Conservation (phyloP, 2,329 filamentous ascomycete species). For the Colletotrichum karsti region DNA sequence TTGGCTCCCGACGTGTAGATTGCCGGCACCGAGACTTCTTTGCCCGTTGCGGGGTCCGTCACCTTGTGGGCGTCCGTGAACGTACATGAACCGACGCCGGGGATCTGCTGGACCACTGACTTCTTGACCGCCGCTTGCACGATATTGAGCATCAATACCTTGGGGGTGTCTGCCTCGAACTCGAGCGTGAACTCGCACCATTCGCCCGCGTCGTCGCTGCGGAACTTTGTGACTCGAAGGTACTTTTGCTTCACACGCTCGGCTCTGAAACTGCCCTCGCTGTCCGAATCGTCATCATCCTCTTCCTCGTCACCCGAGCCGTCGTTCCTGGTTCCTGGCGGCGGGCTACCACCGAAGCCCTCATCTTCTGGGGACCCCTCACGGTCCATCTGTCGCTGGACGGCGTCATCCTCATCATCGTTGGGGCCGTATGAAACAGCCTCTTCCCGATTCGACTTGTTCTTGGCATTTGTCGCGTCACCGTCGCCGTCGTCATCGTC, state of each 20-base stretch:
- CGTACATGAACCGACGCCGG: conserved; percentile 77
- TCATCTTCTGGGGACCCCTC: conserved; percentile 63
- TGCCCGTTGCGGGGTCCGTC: conserved; percentile 54
- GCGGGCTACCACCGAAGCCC: conserved; percentile 59
- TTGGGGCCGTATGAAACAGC: conserved; percentile 91
- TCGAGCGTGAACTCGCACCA: conserved; percentile 86
- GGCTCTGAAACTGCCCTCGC: conserved; percentile 57
- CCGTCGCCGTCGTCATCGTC: conserved; percentile 81
- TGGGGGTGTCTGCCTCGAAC: conserved; percentile 82
- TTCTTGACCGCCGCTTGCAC: conserved; percentile 83
- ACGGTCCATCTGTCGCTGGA: conserved; percentile 70
- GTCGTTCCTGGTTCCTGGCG: conserved; percentile 36
- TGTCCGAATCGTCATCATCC: conserved; percentile 43
- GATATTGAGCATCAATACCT: conserved; percentile 91
- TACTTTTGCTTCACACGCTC: conserved; percentile 71
- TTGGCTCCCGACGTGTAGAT: conserved; percentile 89
- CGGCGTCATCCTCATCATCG: conserved; percentile 87
- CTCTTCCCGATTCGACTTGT: conserved; percentile 79
- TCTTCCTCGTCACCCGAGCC: conserved; percentile 47
- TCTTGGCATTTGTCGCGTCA: conserved; percentile 79
- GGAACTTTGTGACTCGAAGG: conserved; percentile 77
- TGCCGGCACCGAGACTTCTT: conserved; percentile 59
- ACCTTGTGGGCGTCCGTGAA: conserved; percentile 68
- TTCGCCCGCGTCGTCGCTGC: conserved; percentile 79
- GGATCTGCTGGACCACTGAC: conserved; percentile 87